A percentile compares a stretch with the other conserved stretches of the same genome.
Conservation (phyloP, 306 rosid species). For the Quercus cerris region DNA sequence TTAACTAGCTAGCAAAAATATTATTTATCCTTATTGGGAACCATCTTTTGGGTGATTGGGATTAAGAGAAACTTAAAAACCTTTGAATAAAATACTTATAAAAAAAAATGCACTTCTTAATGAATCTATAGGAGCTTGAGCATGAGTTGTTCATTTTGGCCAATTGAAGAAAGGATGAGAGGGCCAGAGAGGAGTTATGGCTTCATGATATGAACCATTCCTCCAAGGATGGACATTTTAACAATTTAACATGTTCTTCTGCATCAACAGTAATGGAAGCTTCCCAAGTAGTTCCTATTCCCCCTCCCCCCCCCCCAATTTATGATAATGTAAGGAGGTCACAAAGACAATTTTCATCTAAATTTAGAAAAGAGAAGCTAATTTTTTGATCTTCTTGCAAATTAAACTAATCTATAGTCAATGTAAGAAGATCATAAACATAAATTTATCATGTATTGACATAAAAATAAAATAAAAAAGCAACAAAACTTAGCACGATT, state of each 20-base stretch:
- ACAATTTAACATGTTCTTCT: neutral
- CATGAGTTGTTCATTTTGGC: neutral
- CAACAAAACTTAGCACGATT: neutral
- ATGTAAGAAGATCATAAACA: neutral
- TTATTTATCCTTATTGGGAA: neutral
- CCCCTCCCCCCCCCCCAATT: neutral
- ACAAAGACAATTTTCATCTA: neutral
- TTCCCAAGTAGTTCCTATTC: neutral
- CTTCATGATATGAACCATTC: neutral
- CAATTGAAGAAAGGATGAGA: neutral
- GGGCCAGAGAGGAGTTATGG: neutral
- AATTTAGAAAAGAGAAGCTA: neutral
- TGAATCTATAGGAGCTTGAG: neutral
- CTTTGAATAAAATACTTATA: neutral
- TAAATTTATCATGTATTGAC: neutral
- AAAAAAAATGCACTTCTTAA: neutral
- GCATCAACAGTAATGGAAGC: neutral
- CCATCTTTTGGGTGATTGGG: neutral
- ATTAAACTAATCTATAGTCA: neutral
- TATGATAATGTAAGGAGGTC: neutral
- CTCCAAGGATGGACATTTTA: neutral
- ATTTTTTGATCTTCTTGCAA: neutral
- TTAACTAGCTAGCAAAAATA: neutral
- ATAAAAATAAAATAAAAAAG: too few species aligned
- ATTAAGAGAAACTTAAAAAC: neutral